phyloP scores from a whole-genome alignment of 73 alveolate species.

The Paramecium bursaria region DNA sequence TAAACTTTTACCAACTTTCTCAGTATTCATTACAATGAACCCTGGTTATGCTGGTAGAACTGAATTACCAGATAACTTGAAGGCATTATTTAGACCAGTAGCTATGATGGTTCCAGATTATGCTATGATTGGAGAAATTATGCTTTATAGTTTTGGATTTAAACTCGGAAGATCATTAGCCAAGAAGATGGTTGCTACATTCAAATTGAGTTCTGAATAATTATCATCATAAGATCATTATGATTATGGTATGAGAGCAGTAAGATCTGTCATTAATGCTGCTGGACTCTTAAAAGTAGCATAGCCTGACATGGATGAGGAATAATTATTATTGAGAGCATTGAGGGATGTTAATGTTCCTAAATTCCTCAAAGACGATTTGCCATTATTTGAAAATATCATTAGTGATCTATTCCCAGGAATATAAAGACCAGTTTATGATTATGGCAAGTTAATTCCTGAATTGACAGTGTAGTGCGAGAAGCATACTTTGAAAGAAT shows the following conservation, averaged over 20 bases:
- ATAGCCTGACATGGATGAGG: conserved; percentile 95
- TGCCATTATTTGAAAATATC: conserved; percentile 74
- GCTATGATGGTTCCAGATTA: conserved; percentile 99
- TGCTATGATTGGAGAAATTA: conserved; percentile 99
- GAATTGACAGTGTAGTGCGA: conserved; percentile 55
- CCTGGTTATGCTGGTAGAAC: conserved; percentile 99
- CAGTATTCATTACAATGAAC: conserved; percentile 99
- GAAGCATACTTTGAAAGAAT: conserved; percentile 23
- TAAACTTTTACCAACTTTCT: conserved; percentile 97
- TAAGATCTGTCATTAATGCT: conserved; percentile 98
- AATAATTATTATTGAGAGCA: conserved; percentile 94
- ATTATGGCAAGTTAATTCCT: conserved; percentile 86
- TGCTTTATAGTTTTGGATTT: conserved; percentile 99
- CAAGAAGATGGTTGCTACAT: conserved; percentile 99
- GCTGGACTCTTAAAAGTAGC: conserved; percentile 96
- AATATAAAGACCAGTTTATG: conserved; percentile 78
- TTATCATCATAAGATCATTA: conserved; percentile 97
- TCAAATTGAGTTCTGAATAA: conserved; percentile 98
- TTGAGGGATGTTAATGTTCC: conserved; percentile 98
- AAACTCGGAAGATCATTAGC: conserved; percentile 97
- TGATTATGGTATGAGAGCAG: conserved; percentile 99
- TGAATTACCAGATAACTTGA: conserved; percentile 98
- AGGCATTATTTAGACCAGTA: conserved; percentile 97
- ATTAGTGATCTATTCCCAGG: conserved; percentile 76
- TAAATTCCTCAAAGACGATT: conserved; percentile 86